Conservation (phyloP, 768 basidiomycete genomes). For the Krasilnikovozyma curviuscula region DNA sequence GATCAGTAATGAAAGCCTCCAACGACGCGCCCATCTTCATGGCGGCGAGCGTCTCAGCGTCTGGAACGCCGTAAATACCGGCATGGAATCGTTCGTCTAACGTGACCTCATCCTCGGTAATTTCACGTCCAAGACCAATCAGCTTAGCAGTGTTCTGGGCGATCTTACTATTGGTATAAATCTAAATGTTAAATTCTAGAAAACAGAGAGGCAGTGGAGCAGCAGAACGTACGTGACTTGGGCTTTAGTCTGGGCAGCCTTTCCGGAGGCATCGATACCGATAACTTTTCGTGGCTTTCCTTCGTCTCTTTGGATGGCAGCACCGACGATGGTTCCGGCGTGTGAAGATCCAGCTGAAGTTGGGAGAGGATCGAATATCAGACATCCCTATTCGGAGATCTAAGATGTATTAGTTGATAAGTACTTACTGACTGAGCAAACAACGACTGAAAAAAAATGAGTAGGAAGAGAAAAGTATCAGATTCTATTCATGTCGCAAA, state of each 20-base stretch:
- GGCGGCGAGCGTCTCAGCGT: constrained; percentile 15
- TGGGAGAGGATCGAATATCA: no score
- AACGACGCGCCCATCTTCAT: constrained; percentile 14
- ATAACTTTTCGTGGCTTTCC: constrained; percentile 17
- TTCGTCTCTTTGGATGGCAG: constrained; percentile 13
- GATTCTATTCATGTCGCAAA: no score
- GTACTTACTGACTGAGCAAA: constrained; percentile 18
- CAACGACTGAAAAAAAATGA: no score
- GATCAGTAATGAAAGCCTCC: constrained; percentile 17
- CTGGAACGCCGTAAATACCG: constrained; percentile 17
- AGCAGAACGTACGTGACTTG: background rate
- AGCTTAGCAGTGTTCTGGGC: constrained; percentile 14
- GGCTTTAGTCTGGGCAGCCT: constrained; percentile 14
- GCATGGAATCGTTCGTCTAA: constrained; percentile 17
- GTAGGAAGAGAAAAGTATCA: no score
- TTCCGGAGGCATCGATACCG: constrained; percentile 18
- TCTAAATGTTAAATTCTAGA: background rate
- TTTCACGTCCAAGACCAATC: constrained; percentile 11
- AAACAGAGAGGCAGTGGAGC: no score
- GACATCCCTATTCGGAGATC: no score
- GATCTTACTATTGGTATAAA: constrained; percentile 4
- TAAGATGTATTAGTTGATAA: no score
- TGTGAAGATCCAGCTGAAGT: constrained; percentile 19
- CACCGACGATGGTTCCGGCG: constrained; percentile 16
- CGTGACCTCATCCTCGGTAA: constrained; percentile 14